These are phyloP conservation scores for Kodamaea laetipori DNA, from an alignment of 805 yeast species.

Conservation along the genomic window DNA sequence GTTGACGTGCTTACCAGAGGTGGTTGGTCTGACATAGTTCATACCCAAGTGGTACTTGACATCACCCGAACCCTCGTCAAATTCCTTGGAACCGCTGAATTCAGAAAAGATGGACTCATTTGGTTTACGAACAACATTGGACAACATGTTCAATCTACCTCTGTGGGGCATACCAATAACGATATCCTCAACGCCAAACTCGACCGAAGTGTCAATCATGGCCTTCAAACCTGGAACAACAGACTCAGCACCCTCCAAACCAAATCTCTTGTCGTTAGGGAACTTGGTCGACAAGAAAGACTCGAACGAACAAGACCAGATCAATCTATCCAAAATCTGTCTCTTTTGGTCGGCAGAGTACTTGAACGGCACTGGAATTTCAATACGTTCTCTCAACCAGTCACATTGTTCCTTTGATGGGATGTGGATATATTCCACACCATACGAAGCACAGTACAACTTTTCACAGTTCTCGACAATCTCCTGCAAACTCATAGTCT, in stretches of 20 bases:
- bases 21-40: constrained; percentile 99
- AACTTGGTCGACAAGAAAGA: constrained; percentile 89
- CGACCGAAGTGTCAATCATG: constrained; percentile 89
- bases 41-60: constrained; percentile 99
- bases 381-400: constrained; percentile 97
- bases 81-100: constrained; percentile 86
- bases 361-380: constrained; percentile 84
- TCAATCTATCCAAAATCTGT: constrained; percentile 92
- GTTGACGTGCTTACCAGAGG: constrained; percentile 95
- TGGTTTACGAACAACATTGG: constrained; percentile 98
- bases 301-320: constrained; percentile 96
- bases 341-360: constrained; percentile 88
- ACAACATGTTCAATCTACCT: constrained; percentile 96
- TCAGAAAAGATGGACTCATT: constrained; percentile 97
- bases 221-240: constrained; percentile 97
- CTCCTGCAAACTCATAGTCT: constrained; percentile 73
- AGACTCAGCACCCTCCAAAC: constrained; percentile 97
- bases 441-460: constrained; percentile 85
- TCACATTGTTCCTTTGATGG: constrained; percentile 95
- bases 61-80: constrained; percentile 98
- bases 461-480: constrained; percentile 76
- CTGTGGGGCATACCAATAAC: constrained; percentile 99
- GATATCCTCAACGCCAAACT: constrained; percentile 89
- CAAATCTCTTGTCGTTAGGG: constrained; percentile 98
- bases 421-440: constrained; percentile 94